Evolutionary conservation across 208 protist genomes (phyloP).

Genomic region (Acanthamoeba triangularis): DNA sequence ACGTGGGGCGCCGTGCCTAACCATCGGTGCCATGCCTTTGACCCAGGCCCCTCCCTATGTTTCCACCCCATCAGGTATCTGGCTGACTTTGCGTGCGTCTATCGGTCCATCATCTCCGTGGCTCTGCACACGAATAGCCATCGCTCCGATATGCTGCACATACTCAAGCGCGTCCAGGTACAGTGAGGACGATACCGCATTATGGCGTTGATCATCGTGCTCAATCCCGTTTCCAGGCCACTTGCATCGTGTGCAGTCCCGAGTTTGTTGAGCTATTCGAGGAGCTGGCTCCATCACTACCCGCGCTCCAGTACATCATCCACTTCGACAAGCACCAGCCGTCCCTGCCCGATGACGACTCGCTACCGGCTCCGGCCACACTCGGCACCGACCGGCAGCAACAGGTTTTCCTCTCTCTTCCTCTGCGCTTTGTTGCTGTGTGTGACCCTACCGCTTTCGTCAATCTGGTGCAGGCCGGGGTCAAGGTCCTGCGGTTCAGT

Average conservation of each 20-base stretch:
- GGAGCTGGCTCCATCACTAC: background rate
- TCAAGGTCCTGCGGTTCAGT: too few relatives aligned
- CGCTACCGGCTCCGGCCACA: too few relatives aligned
- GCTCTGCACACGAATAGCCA: background rate
- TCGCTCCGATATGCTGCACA: background rate
- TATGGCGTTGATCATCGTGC: background rate
- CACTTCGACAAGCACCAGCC: background rate
- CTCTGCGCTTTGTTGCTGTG: too few relatives aligned
- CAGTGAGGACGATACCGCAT: background rate
- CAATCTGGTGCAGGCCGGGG: too few relatives aligned
- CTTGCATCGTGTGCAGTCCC: constrained; percentile 6
- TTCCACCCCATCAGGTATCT: background rate
- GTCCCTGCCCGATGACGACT: background rate
- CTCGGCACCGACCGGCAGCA: too few relatives aligned
- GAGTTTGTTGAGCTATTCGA: background rate
- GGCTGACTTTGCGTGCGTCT: constrained; percentile 18
- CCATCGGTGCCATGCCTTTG: too few relatives aligned
- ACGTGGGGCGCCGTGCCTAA: too few relatives aligned
- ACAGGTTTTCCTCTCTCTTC: too few relatives aligned
- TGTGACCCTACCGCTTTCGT: too few relatives aligned
- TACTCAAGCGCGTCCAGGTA: constrained; percentile 18
- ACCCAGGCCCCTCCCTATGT: background rate
- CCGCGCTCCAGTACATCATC: background rate
- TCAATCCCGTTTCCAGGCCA: background rate
- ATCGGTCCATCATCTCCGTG: constrained; percentile 25